Evolutionary conservation across 1,139 yeast species (phyloP), one percentile per base, ranked within the genome.

Genomic region (Yamadazyma dendronema): DNA sequence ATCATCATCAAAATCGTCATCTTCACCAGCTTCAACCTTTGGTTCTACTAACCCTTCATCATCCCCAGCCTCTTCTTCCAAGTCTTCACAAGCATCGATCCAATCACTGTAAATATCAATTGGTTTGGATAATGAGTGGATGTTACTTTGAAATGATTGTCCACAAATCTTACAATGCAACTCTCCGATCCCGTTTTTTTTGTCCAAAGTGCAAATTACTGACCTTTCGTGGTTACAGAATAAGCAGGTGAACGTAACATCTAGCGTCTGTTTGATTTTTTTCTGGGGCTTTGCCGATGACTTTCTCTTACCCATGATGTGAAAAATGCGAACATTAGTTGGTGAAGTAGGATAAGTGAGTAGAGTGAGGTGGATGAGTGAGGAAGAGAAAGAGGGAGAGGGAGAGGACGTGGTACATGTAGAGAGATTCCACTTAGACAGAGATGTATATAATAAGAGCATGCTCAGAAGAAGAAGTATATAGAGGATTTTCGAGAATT

Each of bases 51-150:
- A 74, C 11, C 46, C 56, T 1, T 46, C 54, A n/a, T 39, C 49
- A 21, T 39, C 44, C 5, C 28, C 42, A 14, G 57, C 65, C 1
- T 84, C 86, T 45, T 81, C 81, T 30, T 94, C 95, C 43, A 92
- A 94, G 36, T 94, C 96, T 54, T 92, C 98, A 57, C 96, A 92
- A 1, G 97, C 98, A 67, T 92, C 98, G 41, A 89, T 89, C 98
- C 98, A 92, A 57, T 90, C 98, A 35, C 96, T 85, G 58, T 92
- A 92, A 17, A 92, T 87, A 60, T 92, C 98, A 29, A 92, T 90
- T 0, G 98, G 96, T 43, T 84, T 90, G 1, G 89, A 79, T 39
- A 84, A 68, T 33, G 84, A 79, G 59, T 88, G 88, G 50, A 90
- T 88, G 34, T 92, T 79, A 3, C 96, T 81, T 59, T 90, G 97